phyloP scores from a whole-genome alignment of 2,329 filamentous ascomycete species.

The Pseudogymnoascus sp. region DNA sequence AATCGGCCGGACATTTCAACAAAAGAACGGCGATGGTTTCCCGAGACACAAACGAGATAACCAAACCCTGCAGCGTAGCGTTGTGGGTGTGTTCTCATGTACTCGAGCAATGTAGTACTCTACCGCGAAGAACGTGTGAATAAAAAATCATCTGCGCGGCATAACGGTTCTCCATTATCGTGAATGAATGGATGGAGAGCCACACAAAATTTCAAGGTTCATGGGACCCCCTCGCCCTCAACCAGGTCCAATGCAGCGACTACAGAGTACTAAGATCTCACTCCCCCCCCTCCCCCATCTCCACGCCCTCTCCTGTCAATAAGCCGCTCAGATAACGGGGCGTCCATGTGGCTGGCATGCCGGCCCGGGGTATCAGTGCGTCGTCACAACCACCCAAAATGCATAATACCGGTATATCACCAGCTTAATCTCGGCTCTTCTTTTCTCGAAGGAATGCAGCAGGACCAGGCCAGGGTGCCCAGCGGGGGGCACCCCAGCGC shows the following conservation, averaged over 20 bases:
- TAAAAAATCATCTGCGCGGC: background rate
- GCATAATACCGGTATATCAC: conserved; percentile 1
- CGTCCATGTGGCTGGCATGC: background rate
- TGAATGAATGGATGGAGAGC: background rate
- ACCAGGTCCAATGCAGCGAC: background rate
- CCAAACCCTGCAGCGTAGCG: background rate
- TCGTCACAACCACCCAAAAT: background rate
- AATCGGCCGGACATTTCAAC: background rate
- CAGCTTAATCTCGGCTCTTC: conserved; percentile 6
- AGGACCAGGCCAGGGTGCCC: background rate
- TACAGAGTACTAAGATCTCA: background rate
- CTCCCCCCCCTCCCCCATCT: background rate
- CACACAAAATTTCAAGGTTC: background rate
- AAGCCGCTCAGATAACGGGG: conserved; percentile 1
- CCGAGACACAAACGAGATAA: conserved; percentile 4
- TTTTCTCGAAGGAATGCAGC: conserved; percentile 6
- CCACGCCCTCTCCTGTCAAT: conserved; percentile 5
- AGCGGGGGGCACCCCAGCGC: background rate
- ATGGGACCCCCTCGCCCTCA: background rate
- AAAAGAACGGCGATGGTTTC: background rate
- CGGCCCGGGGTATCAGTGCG: background rate
- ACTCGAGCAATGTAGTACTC: background rate
- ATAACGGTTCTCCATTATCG: background rate
- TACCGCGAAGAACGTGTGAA: no score
- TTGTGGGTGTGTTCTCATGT: background rate